phyloP scores from a whole-genome alignment of 306 rosid species.

The Quercus parvula region DNA sequence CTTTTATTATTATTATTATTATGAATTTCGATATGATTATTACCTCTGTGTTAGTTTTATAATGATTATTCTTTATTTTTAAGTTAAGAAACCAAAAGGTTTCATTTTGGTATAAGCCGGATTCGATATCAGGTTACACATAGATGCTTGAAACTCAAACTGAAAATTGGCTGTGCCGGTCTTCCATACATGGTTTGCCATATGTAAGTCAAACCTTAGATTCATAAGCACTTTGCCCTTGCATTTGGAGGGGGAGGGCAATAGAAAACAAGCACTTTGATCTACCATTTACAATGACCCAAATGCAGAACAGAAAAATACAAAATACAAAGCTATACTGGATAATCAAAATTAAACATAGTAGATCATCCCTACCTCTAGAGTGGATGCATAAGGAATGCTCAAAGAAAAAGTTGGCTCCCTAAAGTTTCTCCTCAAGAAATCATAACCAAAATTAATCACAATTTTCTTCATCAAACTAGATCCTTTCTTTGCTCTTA shows the following conservation, averaged over 20 bases:
- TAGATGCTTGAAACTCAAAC: no score
- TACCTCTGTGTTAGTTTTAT: no score
- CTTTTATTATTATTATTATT: no score
- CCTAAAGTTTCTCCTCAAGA: slow-evolving; percentile 88
- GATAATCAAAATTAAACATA: slow-evolving; percentile 43
- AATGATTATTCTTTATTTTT: no score
- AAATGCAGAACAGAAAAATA: slow-evolving; percentile 3
- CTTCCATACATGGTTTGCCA: no score
- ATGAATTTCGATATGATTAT: no score
- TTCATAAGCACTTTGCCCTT: background rate
- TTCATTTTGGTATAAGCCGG: no score
- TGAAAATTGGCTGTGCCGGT: no score
- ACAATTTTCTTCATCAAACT: slow-evolving; percentile 73
- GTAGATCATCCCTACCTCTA: slow-evolving; percentile 95
- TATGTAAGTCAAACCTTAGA: background rate
- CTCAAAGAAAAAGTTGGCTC: slow-evolving; percentile 82
- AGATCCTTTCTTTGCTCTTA: slow-evolving; percentile 89
- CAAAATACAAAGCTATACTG: slow-evolving; percentile 38
- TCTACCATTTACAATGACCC: slow-evolving; percentile 40
- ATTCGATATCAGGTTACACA: no score
- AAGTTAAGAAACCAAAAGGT: no score
- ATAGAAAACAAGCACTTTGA: slow-evolving; percentile 42
- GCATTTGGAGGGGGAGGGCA: slow-evolving; percentile 14
- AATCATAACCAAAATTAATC: slow-evolving; percentile 81
- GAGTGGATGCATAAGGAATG: slow-evolving; percentile 88